Base-by-base conservation (phyloP, 2,329 filamentous ascomycete genomes). In the Nakataea oryzae region DNA sequence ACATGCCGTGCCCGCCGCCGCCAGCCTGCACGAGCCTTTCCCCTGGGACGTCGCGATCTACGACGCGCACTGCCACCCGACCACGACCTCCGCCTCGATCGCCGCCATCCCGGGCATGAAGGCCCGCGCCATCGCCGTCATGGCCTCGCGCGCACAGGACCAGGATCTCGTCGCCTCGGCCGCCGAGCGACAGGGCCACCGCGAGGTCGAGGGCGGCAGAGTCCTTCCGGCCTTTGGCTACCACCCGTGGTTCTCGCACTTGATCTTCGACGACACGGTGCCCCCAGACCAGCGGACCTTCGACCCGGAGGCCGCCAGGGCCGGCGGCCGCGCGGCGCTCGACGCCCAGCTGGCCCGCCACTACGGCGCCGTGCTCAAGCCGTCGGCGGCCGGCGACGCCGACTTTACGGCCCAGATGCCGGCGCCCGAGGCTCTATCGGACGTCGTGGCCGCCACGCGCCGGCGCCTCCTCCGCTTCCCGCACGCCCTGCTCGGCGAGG, bases 181-280 rank as follows among this genome's bases (percentile, higher is more conserved):
- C 30, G 86, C 88, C 32, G 75, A 78, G 4, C 69, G 76, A 17
- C 79, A 86, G 67, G 81, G 82, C 47, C 41, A 50, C 41, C 14
- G 56, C 47, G 2, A 28, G 47, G 41, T 13, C 17, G 27, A 61
- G 26, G 70, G 64, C 62, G 68, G 3, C 24, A 71, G 68, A 24
- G 66, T 79, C 60, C 68, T 93, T 3, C 88, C 90, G 0, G 85
- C 86, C n/a, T 93, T 93, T 74, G 90, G 90, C 26, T 93, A 90
- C 89, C 90, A 95, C 71, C 90, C 90, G 1, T 95, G 90, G 90
- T 93, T 93, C 73, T 88, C 89, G 1, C 80, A 93, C 71, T 86
- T 90, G 66, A 80, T 95, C 68, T 91, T 86, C 69, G 82, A 87
- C 68, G 85, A 90, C 71, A 72, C 70, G 3, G 54, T 60, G 11